Conservation (phyloP, 2,329 filamentous ascomycete genomes). For the Fusarium sp. region DNA sequence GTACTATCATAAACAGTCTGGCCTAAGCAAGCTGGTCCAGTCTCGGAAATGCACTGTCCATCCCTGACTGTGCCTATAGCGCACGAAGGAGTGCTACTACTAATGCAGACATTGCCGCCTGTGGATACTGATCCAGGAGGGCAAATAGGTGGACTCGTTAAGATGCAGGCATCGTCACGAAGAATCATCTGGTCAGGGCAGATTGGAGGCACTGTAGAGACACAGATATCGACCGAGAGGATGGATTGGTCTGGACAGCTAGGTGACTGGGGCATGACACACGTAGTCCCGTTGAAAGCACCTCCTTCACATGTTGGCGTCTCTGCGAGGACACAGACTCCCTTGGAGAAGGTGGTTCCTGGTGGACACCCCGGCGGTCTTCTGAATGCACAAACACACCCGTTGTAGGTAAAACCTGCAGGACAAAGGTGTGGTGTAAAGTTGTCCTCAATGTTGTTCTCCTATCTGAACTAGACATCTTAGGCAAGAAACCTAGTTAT, state of each 20-base stretch:
- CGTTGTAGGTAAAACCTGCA: neutral
- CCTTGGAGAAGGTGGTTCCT: neutral
- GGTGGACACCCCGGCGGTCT: neutral
- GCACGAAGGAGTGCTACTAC: neutral
- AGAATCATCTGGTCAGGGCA: neutral
- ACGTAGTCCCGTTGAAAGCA: neutral
- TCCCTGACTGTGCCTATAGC: neutral
- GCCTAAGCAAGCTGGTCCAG: neutral
- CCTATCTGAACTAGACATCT: neutral
- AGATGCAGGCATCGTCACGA: neutral
- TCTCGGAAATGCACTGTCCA: neutral
- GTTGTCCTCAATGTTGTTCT: neutral
- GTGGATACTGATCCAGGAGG: neutral
- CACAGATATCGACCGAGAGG: neutral
- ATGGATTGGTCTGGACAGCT: neutral
- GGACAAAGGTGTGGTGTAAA: neutral
- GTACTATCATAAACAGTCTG: neutral
- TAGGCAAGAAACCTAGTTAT: conserved; percentile 1
- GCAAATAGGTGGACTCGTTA: neutral
- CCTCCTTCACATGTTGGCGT: neutral
- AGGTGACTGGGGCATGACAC: neutral
- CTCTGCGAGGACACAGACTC: neutral
- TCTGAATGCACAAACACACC: neutral
- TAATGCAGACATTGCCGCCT: neutral
- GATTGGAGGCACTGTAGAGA: neutral